phyloP scores from a whole-genome alignment of 2,329 filamentous ascomycete species.

The Thielaviopsis ethacetica region DNA sequence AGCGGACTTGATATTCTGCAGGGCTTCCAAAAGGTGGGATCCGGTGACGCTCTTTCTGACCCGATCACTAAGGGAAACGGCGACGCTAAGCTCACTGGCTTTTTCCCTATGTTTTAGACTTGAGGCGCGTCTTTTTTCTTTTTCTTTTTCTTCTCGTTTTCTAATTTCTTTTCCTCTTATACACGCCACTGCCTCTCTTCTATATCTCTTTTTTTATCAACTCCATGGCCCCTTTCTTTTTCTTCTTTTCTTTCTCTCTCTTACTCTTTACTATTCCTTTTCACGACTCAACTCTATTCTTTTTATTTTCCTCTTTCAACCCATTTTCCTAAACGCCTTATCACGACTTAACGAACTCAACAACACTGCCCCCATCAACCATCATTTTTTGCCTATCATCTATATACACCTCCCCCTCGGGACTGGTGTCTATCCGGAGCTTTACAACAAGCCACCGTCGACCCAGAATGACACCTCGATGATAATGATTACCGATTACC shows the following conservation, averaged over 20 bases:
- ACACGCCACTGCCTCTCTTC: background rate
- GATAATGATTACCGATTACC: background rate
- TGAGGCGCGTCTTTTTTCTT: background rate
- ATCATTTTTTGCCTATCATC: background rate
- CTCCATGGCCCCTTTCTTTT: background rate
- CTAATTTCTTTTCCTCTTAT: background rate
- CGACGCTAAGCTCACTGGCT: slow-evolving; percentile 15
- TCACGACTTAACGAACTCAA: slow-evolving; percentile 15
- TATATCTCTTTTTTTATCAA: background rate
- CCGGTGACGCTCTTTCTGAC: slow-evolving; percentile 19
- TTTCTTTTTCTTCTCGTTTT: background rate
- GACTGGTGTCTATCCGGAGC: background rate
- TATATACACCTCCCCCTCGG: background rate
- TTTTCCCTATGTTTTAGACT: slow-evolving; percentile 9
- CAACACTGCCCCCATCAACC: background rate
- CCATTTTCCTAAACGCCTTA: slow-evolving; percentile 19
- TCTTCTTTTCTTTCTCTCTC: background rate
- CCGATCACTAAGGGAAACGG: slow-evolving; percentile 15
- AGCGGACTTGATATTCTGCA: slow-evolving; percentile 55
- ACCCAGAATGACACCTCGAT: background rate
- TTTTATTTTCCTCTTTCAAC: background rate
- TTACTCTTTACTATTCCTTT: background rate
- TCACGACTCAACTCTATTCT: background rate
- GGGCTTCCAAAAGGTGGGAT: slow-evolving; percentile 59
- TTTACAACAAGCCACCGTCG: background rate